Evolutionary conservation across 495 filamentous ascomycete genomes (phyloP), one percentile per base, ranked within the genome.

Genomic region (Hypoxylon perforatum): DNA sequence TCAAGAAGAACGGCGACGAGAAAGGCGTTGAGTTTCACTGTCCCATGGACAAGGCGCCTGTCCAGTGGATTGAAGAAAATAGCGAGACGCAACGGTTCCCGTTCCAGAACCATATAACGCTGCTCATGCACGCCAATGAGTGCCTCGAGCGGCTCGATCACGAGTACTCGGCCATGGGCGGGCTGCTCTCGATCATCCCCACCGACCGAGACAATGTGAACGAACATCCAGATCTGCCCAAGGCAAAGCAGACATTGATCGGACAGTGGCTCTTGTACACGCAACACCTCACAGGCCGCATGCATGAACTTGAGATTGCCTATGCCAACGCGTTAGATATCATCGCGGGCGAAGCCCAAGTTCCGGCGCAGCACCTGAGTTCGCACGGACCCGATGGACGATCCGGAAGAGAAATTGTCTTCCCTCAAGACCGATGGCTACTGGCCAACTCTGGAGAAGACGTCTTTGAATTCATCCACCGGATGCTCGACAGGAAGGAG

Each of bases 121-220:
- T 86, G 38, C 72, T 85, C 38, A 73, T 74, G 71, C 84, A 86
- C 69, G 83, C 83, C 61, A 84, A 86, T 62, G 77, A 75, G 46
- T 78, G 82, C 53, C 76, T 86, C 2, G 82, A 85, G 69, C 73
- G 81, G 5, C 76, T 86, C 33, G 84, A 86, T 57, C 83, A 86
- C 64, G 83, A 85, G 67, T 81, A 79, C 61, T 76, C 74, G 44
- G 74, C 77, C 47, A 78, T 79, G 58, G 84, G 84, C 49, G 84
- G 83, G 11, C 65, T 85, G 12, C 73, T 85, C 5, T 74, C 76
- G 17, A 73, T 85, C 4, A 70, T 86, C 5, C 84, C 84, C 2
- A 69, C 71, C 2, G 65, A 76, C 18, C 42, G 48, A 5, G 74
- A 76, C 1, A 41, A 77, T 36, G 73, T 75, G 47, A 53, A 25